These are phyloP conservation scores for Quercus variabilis DNA, from an alignment of 306 rosid genomes.

Conservation along the genomic window DNA sequence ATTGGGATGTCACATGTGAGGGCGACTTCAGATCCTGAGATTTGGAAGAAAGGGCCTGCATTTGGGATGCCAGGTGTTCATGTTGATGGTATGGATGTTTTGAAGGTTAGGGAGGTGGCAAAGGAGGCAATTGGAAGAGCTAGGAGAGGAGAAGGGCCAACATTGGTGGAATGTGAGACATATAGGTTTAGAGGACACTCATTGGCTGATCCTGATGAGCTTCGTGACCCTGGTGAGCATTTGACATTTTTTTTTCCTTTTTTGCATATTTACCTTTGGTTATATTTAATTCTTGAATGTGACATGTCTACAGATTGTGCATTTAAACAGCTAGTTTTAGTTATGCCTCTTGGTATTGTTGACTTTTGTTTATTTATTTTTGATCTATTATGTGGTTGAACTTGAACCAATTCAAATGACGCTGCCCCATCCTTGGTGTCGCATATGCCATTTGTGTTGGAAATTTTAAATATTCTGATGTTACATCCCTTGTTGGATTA, in stretches of 20 bases:
- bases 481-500: constrained; percentile 7
- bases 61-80: constrained; percentile 99
- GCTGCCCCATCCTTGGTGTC: not conserved
- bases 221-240: constrained; percentile 95
- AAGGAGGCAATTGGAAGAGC: constrained; percentile 91
- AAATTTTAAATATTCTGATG: not conserved
- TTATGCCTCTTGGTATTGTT: constrained; percentile 6
- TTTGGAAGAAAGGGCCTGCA: constrained; percentile 98
- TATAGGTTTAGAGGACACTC: constrained; percentile 98
- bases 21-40: constrained; percentile 95
- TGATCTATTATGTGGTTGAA: not conserved
- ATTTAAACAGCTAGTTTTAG: not conserved
- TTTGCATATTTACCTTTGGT: not conserved
- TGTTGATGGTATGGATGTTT: constrained; percentile 98
- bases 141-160: constrained; percentile 98
- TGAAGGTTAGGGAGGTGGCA: constrained; percentile 98
- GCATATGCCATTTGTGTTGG: not conserved
- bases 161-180: constrained; percentile 94
- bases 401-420: not conserved
- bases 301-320: not conserved
- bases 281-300: constrained; percentile 1
- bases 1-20: constrained; percentile 98
- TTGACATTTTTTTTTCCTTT: constrained; percentile 14
- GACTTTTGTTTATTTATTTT: not conserved
- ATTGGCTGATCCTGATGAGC: constrained; percentile 99